phyloP scores from a whole-genome alignment of 2,329 filamentous ascomycete genomes.

The Trichoderma gracile region DNA sequence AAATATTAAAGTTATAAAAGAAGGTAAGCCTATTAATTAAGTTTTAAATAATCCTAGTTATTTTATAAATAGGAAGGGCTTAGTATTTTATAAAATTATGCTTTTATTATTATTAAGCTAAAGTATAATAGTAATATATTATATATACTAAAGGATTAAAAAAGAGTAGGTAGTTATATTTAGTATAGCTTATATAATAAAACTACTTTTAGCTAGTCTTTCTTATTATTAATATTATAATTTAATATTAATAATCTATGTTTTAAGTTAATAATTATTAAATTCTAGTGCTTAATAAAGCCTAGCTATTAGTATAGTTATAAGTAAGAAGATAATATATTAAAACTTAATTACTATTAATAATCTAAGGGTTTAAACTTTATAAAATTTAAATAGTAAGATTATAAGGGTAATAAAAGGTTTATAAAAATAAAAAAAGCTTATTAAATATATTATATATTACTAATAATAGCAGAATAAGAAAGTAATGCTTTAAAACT shows the following conservation, averaged over 20 bases:
- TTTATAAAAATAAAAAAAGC: neutral
- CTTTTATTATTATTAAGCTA: neutral
- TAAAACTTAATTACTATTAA: neutral
- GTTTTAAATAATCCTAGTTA: neutral
- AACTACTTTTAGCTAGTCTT: neutral
- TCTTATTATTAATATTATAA: neutral
- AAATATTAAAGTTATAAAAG: neutral
- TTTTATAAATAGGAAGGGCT: neutral
- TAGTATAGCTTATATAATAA: neutral
- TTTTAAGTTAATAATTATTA: neutral
- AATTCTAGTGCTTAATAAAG: neutral
- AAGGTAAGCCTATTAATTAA: neutral
- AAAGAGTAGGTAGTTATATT: neutral
- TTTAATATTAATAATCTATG: neutral
- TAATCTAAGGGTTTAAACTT: neutral
- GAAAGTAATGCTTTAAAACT: neutral
- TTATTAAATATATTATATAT: neutral
- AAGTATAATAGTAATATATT: neutral
- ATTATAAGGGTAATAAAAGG: neutral
- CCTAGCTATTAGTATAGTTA: neutral
- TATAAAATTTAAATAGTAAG: neutral
- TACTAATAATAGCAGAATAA: neutral
- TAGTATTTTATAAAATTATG: neutral
- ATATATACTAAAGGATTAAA: neutral
- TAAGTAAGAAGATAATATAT: neutral